A percentile compares a stretch with the other conserved stretches of the same genome.
Evolutionary conservation across 2,329 filamentous ascomycete species (phyloP).

Genomic region (Epicoccum nigrum): DNA sequence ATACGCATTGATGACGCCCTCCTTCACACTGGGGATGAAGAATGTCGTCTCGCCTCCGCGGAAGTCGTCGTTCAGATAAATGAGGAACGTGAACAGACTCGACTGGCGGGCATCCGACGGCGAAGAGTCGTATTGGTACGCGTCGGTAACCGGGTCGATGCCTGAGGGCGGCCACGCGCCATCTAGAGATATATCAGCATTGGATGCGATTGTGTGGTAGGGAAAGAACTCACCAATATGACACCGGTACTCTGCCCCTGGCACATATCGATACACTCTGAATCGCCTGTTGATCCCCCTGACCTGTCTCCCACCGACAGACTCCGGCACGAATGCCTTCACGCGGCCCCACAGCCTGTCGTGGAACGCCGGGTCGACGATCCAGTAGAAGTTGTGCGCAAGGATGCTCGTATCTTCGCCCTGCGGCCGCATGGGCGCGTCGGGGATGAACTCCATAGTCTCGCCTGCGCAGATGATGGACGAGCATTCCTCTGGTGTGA

Average conservation of each 20-base stretch:
- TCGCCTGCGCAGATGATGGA: slow-evolving; percentile 72
- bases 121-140: slow-evolving; percentile 71
- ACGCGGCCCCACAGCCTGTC: slow-evolving; percentile 68
- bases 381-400: slow-evolving; percentile 77
- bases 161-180: slow-evolving; percentile 76
- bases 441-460: slow-evolving; percentile 68
- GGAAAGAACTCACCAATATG: slow-evolving; percentile 59
- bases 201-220: not conserved
- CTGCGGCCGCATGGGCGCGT: slow-evolving; percentile 70
- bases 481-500: slow-evolving; percentile 67
- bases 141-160: slow-evolving; percentile 60
- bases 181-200: slow-evolving; percentile 46
- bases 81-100: slow-evolving; percentile 71
- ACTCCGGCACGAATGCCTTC: slow-evolving; percentile 61
- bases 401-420: slow-evolving; percentile 67
- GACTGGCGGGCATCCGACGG: slow-evolving; percentile 66
- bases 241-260: slow-evolving; percentile 72
- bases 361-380: slow-evolving; percentile 68
- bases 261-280: slow-evolving; percentile 74
- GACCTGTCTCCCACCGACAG: slow-evolving; percentile 62
- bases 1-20: slow-evolving; percentile 72
- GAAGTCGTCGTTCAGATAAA: slow-evolving; percentile 75
- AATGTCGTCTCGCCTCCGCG: slow-evolving; percentile 74
- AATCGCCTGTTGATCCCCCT: slow-evolving; percentile 73
- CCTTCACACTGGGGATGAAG: slow-evolving; percentile 68